Evolutionary conservation across 1,284 basidiomycete species (phyloP), one percentile per base, ranked within the genome.

Genomic region (Naganishia cerealis): DNA sequence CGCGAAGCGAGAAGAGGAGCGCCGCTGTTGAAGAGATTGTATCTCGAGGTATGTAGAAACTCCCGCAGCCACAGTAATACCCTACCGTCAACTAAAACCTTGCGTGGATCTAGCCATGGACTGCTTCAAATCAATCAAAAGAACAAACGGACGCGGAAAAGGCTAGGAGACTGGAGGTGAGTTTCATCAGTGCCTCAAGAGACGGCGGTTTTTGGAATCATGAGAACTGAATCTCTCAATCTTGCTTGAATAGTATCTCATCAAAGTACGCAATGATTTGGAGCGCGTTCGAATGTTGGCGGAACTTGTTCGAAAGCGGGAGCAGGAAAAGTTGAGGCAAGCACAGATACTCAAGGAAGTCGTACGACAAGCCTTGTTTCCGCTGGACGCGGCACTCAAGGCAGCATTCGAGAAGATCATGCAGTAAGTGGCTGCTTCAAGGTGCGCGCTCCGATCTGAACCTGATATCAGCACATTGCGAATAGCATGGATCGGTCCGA

Each of bases 1-100:
- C 84, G 95, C 6, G 94, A 99, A 78, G 91, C 87, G 0, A 86
- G 95, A 69, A 83, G 95, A 52, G 96, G 96, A 2, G 96, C 96
- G 2, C 94, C 95, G 1, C 79, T 99, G 62, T 81, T 99, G 73
- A 99, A 98, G 80, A 81, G 96, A 58, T 80, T 99, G 63, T 94
- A 99, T 81, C 83, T 99, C 39, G 95, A 99, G 79, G 83, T 84
- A 68, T 70, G 81, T 67, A 16, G 26, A 12, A 36, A 29, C 21
- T n/a, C 21, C 21, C n/a, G 46, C n/a, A 24, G n/a, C 1, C 13
- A 24, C n/a, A 50, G 46, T 7, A 0, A 21, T 24, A 24, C 24
- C n/a, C 9, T 21, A 9, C 8, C 9, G 15, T 4, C 21, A 13
- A n/a, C 24, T 3, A 21, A 3, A 50, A 43, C 16, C 39, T 53